Base-by-base conservation (phyloP, 2,329 filamentous ascomycete genomes). In the Aspergillus uvarum region DNA sequence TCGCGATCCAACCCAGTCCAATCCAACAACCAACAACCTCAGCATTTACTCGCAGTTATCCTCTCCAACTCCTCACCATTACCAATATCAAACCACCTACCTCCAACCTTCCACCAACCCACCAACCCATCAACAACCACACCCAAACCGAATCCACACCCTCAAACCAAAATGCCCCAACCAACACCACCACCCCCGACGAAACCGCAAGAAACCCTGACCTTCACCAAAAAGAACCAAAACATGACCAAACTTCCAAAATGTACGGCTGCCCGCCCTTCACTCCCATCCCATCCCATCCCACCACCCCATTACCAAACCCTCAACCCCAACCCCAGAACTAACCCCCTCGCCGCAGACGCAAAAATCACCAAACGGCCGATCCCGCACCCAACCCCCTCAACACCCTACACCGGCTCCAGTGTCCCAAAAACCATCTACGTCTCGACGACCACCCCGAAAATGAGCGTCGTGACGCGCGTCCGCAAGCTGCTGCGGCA, bases 401-500 rank as follows among this genome's bases (percentile, higher is more conserved):
- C 83, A 4, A 82, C 82, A 0, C 82, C 83, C 4, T 84, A 84
- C 71, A 74, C 82, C 19, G 79, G 79, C 56, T 64, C 81, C 50
- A 65, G 68, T 1, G 70, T 76, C 5, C 81, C 79, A 11, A 87
- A 87, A 72, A 72, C 79, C 24, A 77, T 87, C 72, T 87, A 87
- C 72, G 73, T 87, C 38, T 83, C 81, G 11, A 74, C 75, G 42
- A 76, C 76, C 5, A 82, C 84, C 0, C 83, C 84, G 5, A 85
- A 86, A 74, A 81, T 87, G 72, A 81, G 83, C 48, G 79, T 81
- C 2, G 76, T 85, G n/a, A 87, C 87, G 69, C 83, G 85, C 59
- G 80, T 85, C 3, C 83, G 85, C 66, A 81, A 81, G 52, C 76
- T 87, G 0, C 80, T 88, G 5, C 66, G 70, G 1, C 75, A 83